These are phyloP conservation scores for Tulasnella sp. DNA, from an alignment of 768 basidiomycete species.

Conservation along the genomic window DNA sequence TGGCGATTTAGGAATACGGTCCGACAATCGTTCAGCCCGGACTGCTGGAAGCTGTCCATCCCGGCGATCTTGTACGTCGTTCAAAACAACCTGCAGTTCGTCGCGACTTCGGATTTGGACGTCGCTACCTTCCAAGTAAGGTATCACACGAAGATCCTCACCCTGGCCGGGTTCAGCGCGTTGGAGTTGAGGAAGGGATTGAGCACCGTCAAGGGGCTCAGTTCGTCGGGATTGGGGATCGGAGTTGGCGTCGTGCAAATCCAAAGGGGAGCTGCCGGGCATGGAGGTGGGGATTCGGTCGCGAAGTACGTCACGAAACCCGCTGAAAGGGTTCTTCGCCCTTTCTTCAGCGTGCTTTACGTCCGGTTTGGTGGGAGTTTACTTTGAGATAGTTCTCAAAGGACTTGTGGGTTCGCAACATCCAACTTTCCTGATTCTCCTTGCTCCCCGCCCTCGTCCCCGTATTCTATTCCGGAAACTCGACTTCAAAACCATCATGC, in stretches of 20 bases:
- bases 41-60: slow-evolving; percentile 97
- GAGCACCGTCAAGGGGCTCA: slow-evolving; percentile 68
- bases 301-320: slow-evolving; percentile 56
- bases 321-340: slow-evolving; percentile 78
- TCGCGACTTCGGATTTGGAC: slow-evolving; percentile 86
- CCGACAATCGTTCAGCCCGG: slow-evolving; percentile 70
- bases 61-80: slow-evolving; percentile 94
- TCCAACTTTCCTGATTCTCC: slow-evolving; percentile 91
- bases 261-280: slow-evolving; percentile 43
- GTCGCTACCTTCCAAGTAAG: slow-evolving; percentile 93
- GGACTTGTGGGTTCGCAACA: slow-evolving; percentile 94
- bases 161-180: slow-evolving; percentile 85
- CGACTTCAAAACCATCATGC: slow-evolving; percentile 31
- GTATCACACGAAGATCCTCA: slow-evolving; percentile 98
- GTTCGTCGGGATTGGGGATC: slow-evolving; percentile 73
- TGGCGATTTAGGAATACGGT: slow-evolving; percentile 49
- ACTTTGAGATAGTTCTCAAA: slow-evolving; percentile 93
- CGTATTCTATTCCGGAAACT: slow-evolving; percentile 46
- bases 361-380: slow-evolving; percentile 91
- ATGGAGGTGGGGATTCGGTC: not conserved
- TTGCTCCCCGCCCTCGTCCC: slow-evolving; percentile 80
- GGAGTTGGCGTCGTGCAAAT: slow-evolving; percentile 92
- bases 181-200: slow-evolving; percentile 74
- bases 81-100: slow-evolving; percentile 93
- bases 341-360: slow-evolving; percentile 89